Evolutionary conservation across 2,329 filamentous ascomycete genomes (phyloP), one percentile per base, ranked within the genome.

Genomic region (Xylaria sp.): DNA sequence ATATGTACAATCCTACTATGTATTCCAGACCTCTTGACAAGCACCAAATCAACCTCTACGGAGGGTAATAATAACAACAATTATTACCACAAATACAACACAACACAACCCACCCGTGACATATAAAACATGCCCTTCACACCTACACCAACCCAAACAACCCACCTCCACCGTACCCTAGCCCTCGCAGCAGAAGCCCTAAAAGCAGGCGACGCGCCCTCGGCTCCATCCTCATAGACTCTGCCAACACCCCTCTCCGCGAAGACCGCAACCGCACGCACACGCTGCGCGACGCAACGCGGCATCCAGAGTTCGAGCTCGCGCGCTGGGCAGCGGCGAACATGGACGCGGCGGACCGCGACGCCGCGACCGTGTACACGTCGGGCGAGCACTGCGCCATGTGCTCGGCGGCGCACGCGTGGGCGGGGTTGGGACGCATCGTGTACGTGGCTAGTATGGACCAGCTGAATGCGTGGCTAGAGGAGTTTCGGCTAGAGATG

Each of bases 181-280:
- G 78, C 74, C 3, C 66, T 81, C 0, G 79, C 28, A 28, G 28
- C 28, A 28, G 28, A 80, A 0, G 72, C 73, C 1, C 71, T 73
- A 1, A 73, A 72, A 0, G 68, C 77, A 2, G 77, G 74, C 18
- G 74, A 75, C 54, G 72, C 69, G 10, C 74, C 74, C 23, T 75
- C 59, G 73, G 74, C 4, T 74, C 73, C 10, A 68, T 75, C 2
- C 70, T 73, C 1, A 69, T 69, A 44, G 2, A 37, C 34, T 34
- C 25, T 20, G 15, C 50, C 20, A 50, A 63, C 34, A 37, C 3
- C 7, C 50, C 65, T 13, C 62, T 65, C 2, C 61, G 34, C 28
- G 74, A 74, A 23, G 74, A 73, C 41, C 70, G 74, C 55, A 75
- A 75, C 66, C 69, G 72, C 46, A 73, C 57, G 20, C 4, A 18